Evolutionary conservation across 2,329 filamentous ascomycete genomes (phyloP), one percentile per base, ranked within the genome.

Genomic region (Chrysosporium queenslandicum): DNA sequence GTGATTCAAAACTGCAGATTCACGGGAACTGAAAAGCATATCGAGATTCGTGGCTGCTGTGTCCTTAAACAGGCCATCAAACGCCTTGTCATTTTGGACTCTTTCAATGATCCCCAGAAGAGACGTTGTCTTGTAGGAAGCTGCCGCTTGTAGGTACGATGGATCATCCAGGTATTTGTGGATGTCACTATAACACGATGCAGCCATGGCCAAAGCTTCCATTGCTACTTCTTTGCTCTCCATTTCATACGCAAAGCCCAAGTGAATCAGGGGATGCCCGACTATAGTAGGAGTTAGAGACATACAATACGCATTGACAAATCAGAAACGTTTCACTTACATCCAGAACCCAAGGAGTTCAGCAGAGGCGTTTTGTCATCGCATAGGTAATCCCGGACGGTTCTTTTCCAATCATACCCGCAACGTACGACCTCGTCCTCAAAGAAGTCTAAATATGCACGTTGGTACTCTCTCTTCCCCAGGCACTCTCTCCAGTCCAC

Each of bases 381-480:
- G 58, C 91, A 86, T 42, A 98, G 69, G 64, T 85, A 97, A 56
- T 90, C 79, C 2, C 81, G 72, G 7, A 94, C 73, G 2, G 94
- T 80, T 50, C 76, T 74, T 63, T 85, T 86, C 87, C 92, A 96
- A 64, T 95, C 80, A 65, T 96, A 97, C 32, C 81, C 76, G 61
- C 83, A 79, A 16, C 74, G 72, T 2, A 87, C 89, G 27, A 97
- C 74, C 62, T 88, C 82, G 66, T 98, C 92, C 66, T 98, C 92
- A 64, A 94, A 97, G 66, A 92, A 97, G 66, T 98, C 90, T 52
- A 98, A 75, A 64, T 84, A 98, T 0, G 89, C 91, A 55, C 91
- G 80, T 68, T 98, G 88, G 64, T 94, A 96, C 76, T 80, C 73
- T 66, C 77, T 78, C 65, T 88, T 81, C 20, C 91, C 90, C 29